These are phyloP conservation scores for Schizophyllum amplum DNA, from an alignment of 1,284 basidiomycete species.

Conservation along the genomic window DNA sequence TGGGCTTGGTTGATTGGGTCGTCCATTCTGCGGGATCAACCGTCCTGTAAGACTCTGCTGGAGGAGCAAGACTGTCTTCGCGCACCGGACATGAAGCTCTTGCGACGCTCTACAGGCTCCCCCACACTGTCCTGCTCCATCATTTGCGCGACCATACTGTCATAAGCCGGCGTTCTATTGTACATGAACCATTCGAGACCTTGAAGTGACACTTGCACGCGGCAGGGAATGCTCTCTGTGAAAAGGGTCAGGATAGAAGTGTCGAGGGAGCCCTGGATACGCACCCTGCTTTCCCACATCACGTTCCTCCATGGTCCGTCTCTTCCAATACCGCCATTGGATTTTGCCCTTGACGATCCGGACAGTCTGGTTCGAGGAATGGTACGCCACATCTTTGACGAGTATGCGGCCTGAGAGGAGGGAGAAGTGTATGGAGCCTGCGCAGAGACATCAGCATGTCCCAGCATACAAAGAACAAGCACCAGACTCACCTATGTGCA, in stretches of 20 bases:
- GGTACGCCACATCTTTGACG: constrained; percentile 79
- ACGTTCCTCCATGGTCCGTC: constrained; percentile 42
- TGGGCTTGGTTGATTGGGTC: neutral
- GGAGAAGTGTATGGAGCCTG: constrained; percentile 87
- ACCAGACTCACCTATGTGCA: constrained; percentile 56
- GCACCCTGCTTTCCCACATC: constrained; percentile 23
- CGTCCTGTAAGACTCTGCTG: neutral
- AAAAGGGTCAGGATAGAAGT: constrained; percentile 1
- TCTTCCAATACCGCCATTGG: constrained; percentile 90
- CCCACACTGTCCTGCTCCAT: constrained; percentile 19
- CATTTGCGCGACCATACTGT: constrained; percentile 76
- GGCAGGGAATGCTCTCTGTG: constrained; percentile 48
- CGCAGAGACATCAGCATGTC: neutral
- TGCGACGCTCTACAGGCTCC: constrained; percentile 13
- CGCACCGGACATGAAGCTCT: constrained; percentile 6
- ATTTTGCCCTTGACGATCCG: constrained; percentile 76
- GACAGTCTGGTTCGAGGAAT: constrained; percentile 85
- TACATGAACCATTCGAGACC: constrained; percentile 89
- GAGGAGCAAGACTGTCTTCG: constrained; percentile 8
- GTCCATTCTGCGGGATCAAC: neutral
- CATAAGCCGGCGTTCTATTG: constrained; percentile 82
- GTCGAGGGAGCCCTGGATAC: constrained; percentile 10
- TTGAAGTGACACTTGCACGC: constrained; percentile 70
- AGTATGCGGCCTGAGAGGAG: constrained; percentile 81
- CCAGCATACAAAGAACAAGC: neutral